Percentiles rank a stretch among this genome's conserved stretches.
These are phyloP conservation scores for Calamus simplicifolius DNA, from an alignment of 176 grass and related monocot species.

Conservation along the genomic window DNA sequence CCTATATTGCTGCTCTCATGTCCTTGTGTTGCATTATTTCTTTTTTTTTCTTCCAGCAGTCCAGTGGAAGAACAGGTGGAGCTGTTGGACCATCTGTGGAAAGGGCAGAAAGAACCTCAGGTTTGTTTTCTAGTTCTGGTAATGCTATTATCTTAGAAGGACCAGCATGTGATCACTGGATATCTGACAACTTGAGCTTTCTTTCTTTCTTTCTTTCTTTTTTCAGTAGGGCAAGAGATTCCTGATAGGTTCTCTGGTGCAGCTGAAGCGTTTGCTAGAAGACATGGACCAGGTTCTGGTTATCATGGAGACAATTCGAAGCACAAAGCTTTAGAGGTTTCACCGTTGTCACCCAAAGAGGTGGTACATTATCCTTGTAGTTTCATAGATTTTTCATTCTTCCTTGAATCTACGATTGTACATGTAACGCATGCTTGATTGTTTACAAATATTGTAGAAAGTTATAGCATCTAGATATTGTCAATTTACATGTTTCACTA, in stretches of 20 bases:
- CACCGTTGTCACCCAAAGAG: constrained; percentile 55
- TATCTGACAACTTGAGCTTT: neutral
- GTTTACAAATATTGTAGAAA: too few relatives aligned
- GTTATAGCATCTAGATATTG: too few relatives aligned
- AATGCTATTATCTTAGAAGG: too few relatives aligned
- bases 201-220: constrained; percentile 2
- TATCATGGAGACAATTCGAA: constrained; percentile 44
- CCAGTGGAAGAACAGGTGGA: constrained; percentile 47
- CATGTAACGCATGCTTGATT: too few relatives aligned
- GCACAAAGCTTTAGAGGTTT: constrained; percentile 63
- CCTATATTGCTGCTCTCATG: constrained; percentile 2
- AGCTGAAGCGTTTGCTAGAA: constrained; percentile 86
- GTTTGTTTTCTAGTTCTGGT: constrained; percentile 20
- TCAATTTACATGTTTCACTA: too few relatives aligned
- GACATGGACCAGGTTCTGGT: constrained; percentile 42
- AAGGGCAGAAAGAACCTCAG: constrained; percentile 53
- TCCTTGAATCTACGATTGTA: too few relatives aligned
- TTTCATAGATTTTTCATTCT: too few relatives aligned
- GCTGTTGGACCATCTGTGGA: constrained; percentile 46
- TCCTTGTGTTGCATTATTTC: constrained; percentile 6
- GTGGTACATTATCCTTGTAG: constrained; percentile 20
- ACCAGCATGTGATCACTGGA: too few relatives aligned
- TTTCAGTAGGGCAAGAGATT: constrained; percentile 84
- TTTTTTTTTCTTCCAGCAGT: constrained; percentile 31
- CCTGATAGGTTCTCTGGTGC: constrained; percentile 78